A percentile compares a stretch with the other conserved stretches of the same genome.
These are phyloP conservation scores for Lophium mytilinum DNA, from an alignment of 495 filamentous ascomycete species.

Conservation along the genomic window DNA sequence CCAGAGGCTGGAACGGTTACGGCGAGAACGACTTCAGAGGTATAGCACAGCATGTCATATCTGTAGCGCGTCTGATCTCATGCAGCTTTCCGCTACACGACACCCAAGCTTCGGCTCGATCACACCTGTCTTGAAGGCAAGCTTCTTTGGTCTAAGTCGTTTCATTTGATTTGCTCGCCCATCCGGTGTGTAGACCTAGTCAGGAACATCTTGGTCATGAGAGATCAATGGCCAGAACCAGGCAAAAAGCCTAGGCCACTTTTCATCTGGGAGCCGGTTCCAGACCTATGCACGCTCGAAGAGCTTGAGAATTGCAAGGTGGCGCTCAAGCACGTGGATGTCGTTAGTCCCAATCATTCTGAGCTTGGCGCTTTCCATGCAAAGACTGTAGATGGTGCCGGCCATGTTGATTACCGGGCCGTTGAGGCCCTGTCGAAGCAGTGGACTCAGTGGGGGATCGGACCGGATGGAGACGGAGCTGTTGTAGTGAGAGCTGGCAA, in stretches of 20 bases:
- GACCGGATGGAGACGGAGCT: constrained; percentile 37
- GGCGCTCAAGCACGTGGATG: constrained; percentile 64
- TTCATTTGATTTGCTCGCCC: constrained; percentile 84
- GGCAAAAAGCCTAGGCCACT: constrained; percentile 40
- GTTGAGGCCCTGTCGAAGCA: constrained; percentile 50
- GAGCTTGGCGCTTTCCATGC: constrained; percentile 80
- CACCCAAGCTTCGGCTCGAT: constrained; percentile 73
- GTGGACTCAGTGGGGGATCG: constrained; percentile 49
- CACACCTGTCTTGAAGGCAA: constrained; percentile 46
- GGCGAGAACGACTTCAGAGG: constrained; percentile 49
- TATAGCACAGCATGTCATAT: constrained; percentile 19
- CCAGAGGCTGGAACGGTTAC: constrained; percentile 89
- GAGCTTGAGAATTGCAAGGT: constrained; percentile 66
- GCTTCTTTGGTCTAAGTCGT: constrained; percentile 62
- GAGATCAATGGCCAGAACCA: constrained; percentile 1
- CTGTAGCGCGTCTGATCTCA: constrained; percentile 24
- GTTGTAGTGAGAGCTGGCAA: constrained; percentile 51
- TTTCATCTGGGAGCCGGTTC: constrained; percentile 93
- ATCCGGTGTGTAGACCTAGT: constrained; percentile 68
- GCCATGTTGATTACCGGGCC: constrained; percentile 42
- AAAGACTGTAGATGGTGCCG: constrained; percentile 37
- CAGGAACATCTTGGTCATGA: constrained; percentile 44
- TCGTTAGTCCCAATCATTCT: constrained; percentile 81
- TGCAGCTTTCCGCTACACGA: constrained; percentile 76
- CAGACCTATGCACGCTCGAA: constrained; percentile 71